Evolutionary conservation across 2,329 filamentous ascomycete species (phyloP), one percentile per base, ranked within the genome.

Genomic region (Alternaria ethzedia): DNA sequence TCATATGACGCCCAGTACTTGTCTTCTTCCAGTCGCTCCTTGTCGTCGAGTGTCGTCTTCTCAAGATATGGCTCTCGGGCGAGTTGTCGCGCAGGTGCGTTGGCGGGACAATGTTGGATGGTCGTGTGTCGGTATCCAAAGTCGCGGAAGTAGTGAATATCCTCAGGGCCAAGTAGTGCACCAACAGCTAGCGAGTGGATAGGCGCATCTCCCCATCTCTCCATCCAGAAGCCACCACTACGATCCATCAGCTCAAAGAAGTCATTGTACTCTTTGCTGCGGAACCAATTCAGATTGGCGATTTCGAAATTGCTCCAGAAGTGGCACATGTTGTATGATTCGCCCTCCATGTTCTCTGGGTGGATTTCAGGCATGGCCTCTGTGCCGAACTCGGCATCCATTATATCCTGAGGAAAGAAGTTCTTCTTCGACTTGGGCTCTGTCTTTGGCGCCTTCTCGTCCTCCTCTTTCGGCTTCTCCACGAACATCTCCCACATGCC

Each of bases 291-390:
- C 65, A 99, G 87, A 63, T 90, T 89, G 13, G 96, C 96, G 82
- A 99, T 99, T 82, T 99, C 96, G 72, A 99, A 99, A 81, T 99
- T 99, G 80, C 94, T 97, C 96, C 96, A 99, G 85, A 97, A 99
- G 84, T 99, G 96, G 80, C 96, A 99, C 96, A 99, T 99, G 83
- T 99, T 99, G 86, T 99, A 99, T 74, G 90, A 92, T 80, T 99
- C 96, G 67, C 94, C 93, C 78, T 98, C 95, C 96, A 99, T 99
- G 45, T 90, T 88, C 76, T 98, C 94, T 0, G 91, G 90, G 75
- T 98, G 93, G 60, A 97, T 91, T 45, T 96, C 89, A 28, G 91
- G 89, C n/a, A 93, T 82, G 32, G 87, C 87, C 66, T 90, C 89
- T 58, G 86, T 86, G 41, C 88, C 89, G 23, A 92, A 89, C 65